Conservation (phyloP, 352 stramenopile species). For the Saprolegnia parasitica region DNA sequence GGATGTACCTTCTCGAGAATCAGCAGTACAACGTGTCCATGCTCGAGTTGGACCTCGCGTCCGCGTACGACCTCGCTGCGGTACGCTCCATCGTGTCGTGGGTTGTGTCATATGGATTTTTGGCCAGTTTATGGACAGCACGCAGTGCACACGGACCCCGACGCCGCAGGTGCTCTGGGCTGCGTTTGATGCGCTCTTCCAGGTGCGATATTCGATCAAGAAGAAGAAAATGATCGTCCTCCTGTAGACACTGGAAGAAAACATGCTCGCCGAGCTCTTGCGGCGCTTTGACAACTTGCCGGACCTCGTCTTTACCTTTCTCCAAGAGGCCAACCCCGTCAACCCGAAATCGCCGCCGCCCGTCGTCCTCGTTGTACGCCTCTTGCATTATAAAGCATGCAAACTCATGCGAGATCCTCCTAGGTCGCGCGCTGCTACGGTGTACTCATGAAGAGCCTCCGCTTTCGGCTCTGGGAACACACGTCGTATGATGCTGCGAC, state of each 20-base stretch:
- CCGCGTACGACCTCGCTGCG: constrained; percentile 62
- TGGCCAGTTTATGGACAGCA: constrained; percentile 60
- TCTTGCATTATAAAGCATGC: too few relatives aligned
- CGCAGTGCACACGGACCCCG: constrained; percentile 75
- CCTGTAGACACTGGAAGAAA: constrained; percentile 68
- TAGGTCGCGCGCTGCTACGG: constrained; percentile 80
- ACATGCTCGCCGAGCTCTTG: constrained; percentile 68
- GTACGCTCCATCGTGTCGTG: constrained; percentile 33
- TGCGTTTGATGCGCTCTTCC: constrained; percentile 75
- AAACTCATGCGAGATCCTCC: too few relatives aligned
- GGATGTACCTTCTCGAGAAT: constrained; percentile 83
- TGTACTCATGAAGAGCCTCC: constrained; percentile 65
- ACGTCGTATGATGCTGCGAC: constrained; percentile 58
- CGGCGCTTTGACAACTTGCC: constrained; percentile 86
- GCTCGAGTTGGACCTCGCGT: constrained; percentile 57
- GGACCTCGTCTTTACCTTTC: constrained; percentile 78
- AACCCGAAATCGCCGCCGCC: constrained; percentile 49
- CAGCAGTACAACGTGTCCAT: constrained; percentile 66
- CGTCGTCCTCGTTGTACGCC: constrained; percentile 71
- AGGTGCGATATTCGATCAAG: constrained; percentile 38
- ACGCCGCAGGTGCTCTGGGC: constrained; percentile 75
- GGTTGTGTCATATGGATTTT: not conserved
- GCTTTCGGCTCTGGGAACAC: constrained; percentile 80
- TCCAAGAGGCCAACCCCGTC: constrained; percentile 61
- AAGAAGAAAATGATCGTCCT: not conserved